Evolutionary conservation across 352 stramenopile genomes (phyloP).

Genomic region (Phytopythium litorale): DNA sequence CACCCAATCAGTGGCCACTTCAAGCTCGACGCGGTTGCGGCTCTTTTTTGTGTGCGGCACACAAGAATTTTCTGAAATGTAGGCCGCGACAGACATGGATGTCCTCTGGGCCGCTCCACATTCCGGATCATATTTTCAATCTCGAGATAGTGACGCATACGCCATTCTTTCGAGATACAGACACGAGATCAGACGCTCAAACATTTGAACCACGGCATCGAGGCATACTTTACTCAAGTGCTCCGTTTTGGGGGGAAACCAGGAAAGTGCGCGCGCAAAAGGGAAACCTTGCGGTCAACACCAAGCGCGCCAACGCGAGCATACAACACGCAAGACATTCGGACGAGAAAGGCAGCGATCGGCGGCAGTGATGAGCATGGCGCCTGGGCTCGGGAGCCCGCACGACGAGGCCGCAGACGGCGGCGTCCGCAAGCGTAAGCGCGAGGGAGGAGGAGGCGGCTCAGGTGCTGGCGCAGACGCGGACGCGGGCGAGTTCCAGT

Average conservation of each 20-base stretch:
- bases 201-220: not conserved
- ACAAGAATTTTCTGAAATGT: constrained; percentile 19
- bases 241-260: not conserved
- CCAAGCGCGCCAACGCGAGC: not conserved
- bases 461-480: constrained; percentile 5
- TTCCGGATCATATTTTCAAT: not conserved
- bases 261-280: constrained; percentile 2
- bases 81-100: not conserved
- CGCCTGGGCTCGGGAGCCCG: not conserved
- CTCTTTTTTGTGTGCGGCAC: not conserved
- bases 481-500: constrained; percentile 48
- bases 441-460: constrained; percentile 10
- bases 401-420: not conserved
- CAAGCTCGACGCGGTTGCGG: constrained; percentile 14
- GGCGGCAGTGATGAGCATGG: constrained; percentile 2
- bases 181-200: not conserved
- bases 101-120: not conserved
- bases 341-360: not conserved
- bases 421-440: constrained; percentile 18
- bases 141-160: not conserved
- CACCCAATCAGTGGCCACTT: constrained; percentile 20
- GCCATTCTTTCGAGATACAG: not conserved
- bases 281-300: not conserved
- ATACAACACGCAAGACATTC: not conserved
- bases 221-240: not conserved